A percentile compares a stretch with the other conserved stretches of the same genome.
Evolutionary conservation across 768 basidiomycete genomes (phyloP).

Genomic region (Boletus fagicola): DNA sequence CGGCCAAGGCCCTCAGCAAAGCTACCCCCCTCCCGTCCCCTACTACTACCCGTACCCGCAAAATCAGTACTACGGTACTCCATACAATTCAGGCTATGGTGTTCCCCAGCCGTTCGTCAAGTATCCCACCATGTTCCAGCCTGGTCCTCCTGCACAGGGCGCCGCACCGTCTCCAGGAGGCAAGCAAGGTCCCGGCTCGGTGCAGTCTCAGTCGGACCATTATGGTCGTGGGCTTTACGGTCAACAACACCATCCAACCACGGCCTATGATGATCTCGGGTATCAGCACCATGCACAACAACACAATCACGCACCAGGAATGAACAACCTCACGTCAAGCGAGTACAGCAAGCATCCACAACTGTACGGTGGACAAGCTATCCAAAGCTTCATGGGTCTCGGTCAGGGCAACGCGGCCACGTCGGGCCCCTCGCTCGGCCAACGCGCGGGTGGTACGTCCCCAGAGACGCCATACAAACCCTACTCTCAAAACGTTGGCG

Average conservation of each 20-base stretch:
- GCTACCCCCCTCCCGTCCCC: no score
- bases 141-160: constrained; percentile 66
- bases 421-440: constrained; percentile 46
- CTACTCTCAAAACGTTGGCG: constrained; percentile 50
- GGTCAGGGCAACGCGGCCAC: constrained; percentile 42
- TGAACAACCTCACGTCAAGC: constrained; percentile 38
- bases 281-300: constrained; percentile 56
- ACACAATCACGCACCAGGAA: constrained; percentile 52
- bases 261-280: constrained; percentile 49
- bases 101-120: constrained; percentile 71
- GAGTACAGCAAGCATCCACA: constrained; percentile 47
- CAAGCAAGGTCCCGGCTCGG: constrained; percentile 62
- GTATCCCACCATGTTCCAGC: constrained; percentile 75
- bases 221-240: constrained; percentile 66
- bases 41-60: constrained; percentile 72
- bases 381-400: constrained; percentile 72
- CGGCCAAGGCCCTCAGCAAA: no score
- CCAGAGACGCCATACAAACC: constrained; percentile 78
- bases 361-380: constrained; percentile 52
- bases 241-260: constrained; percentile 47
- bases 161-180: constrained; percentile 61
- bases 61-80: constrained; percentile 72
- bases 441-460: constrained; percentile 49
- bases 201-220: constrained; percentile 53
- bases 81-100: constrained; percentile 58